Base-by-base conservation (phyloP, 2,329 filamentous ascomycete species). In the Colletotrichum aenigma region DNA sequence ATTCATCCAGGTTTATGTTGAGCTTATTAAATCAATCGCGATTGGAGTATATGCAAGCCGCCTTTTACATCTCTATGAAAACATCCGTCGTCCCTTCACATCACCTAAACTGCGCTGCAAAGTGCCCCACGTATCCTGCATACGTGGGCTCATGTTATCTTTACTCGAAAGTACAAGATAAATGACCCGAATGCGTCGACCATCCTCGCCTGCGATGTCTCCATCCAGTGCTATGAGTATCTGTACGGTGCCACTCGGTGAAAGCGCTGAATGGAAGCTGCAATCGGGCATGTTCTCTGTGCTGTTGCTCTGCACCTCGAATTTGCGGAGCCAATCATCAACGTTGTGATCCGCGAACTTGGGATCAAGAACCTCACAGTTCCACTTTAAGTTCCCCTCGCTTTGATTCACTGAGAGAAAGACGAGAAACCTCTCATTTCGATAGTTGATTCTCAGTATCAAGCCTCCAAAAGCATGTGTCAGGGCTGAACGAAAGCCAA, bases 171-270 rank as follows among this genome's bases (percentile, higher is more conserved):
- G 26, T 4, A 70, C 56, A 6, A 75, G 24, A 8, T 75, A 72
- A 13, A 75, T 32, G 15, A 60, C 9, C 6, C 56, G 60, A 9
- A 72, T 13, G 2, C n/a, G 7, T 28, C 24, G 87, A 62, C 13
- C 64, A 36, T 30, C 28, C 13, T 65, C 36, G 15, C 68, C n/a
- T n/a, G 3, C 24, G 7, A 52, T 48, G 10, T 75, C 69, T 7
- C 69, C 52, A 15, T 72, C 73, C 4, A 75, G 28, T 6, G 73
- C 32, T 10, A 72, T 38, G 8, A 62, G 24, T 8, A 72, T 61
- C 13, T 58, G 36, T 18, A 56, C 26, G 24, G 21, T 38, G 1
- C 32, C 24, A 2, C n/a, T 48, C 3, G 18, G 16, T 4, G 61
- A 43, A 4, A n/a, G 7, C 6, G 48, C 30, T 15, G 61, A 56